Base-by-base conservation (phyloP, 108 stramenopile species). In the Ochromonas danica region DNA sequence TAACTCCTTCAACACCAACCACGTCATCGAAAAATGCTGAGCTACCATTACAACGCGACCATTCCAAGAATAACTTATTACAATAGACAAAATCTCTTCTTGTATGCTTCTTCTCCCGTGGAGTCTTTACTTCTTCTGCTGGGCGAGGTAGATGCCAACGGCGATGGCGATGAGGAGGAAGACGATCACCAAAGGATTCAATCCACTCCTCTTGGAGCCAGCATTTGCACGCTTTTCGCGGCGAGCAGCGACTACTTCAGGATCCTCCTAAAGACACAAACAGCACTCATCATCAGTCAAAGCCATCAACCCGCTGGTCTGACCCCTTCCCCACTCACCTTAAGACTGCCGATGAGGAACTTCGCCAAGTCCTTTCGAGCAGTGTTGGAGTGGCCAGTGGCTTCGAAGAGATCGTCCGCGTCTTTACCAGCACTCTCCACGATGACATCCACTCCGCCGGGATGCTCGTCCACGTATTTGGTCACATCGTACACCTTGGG, bases 401-500 rank as follows among this genome's bases (percentile, higher is more conserved):
- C 96, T 85, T 97, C 96, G 84, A 97, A 97, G 87, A 95, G 93
- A 84, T 95, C 94, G 81, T 94, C 94, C 22, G 85, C 85, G 74
- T 86, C 83, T 78, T 84, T n/a, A 39, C 96, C 96, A 35, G 90
- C 90, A 25, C 94, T 88, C 81, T 96, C 94, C 75, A 96, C 85
- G 85, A 97, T 86, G 14, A 97, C 92, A 84, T 96, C 95, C 28
- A 91, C 91, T 41, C 96, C 96, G 71, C 98, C 98, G 25, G 98
- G 88, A 83, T 98, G 97, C 79, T 96, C 93, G 77, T 95, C 93
- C 79, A 96, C 88, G 87, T 96, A 98, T 61, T 88, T 90, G n/a
- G 95, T 89, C 2, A 98, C 94, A 81, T 98, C 94, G 86, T 97
- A 98, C 25, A 98, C 96, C 87, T 96, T 92, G 51, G 96, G 91